Evolutionary conservation across 2,329 filamentous ascomycete species (phyloP).

Genomic region (Xylaria sp.): DNA sequence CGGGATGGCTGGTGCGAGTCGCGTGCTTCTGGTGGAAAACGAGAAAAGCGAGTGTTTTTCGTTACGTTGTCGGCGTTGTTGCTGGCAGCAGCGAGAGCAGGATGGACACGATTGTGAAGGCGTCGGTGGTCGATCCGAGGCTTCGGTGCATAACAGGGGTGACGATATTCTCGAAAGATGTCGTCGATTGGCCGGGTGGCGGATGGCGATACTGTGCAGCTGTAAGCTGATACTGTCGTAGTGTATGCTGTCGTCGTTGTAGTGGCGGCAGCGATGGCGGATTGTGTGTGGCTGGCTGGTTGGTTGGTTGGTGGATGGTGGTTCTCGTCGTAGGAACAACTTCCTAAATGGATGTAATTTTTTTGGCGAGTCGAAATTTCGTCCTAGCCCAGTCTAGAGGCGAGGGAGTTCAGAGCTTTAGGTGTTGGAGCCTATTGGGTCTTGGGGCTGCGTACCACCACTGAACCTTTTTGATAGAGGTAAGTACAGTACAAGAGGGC

Average conservation of each 20-base stretch:
- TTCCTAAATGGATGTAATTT: constrained; percentile 18
- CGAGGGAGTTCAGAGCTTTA: constrained; percentile 1
- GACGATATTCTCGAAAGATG: constrained; percentile 21
- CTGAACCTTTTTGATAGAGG: not conserved
- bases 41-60: constrained; percentile 7
- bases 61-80: constrained; percentile 1
- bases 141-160: constrained; percentile 20
- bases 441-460: not conserved
- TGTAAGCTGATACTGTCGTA: constrained; percentile 9
- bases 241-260: constrained; percentile 6
- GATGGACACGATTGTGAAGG: constrained; percentile 14
- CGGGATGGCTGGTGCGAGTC: constrained; percentile 26
- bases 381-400: not conserved
- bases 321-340: constrained; percentile 2
- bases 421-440: too few species aligned
- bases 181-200: constrained; percentile 16
- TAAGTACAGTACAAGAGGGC: not conserved
- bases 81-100: constrained; percentile 9
- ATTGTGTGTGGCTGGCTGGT: constrained; percentile 2
- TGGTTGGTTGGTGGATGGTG: constrained; percentile 10
- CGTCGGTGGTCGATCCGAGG: constrained; percentile 9
- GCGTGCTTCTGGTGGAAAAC: constrained; percentile 5
- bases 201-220: constrained; percentile 22
- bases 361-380: constrained; percentile 36
- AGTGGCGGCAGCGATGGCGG: constrained; percentile 13